Base-by-base conservation (phyloP, 176 grass and related monocot species). In the Tuctoria greenei region DNA sequence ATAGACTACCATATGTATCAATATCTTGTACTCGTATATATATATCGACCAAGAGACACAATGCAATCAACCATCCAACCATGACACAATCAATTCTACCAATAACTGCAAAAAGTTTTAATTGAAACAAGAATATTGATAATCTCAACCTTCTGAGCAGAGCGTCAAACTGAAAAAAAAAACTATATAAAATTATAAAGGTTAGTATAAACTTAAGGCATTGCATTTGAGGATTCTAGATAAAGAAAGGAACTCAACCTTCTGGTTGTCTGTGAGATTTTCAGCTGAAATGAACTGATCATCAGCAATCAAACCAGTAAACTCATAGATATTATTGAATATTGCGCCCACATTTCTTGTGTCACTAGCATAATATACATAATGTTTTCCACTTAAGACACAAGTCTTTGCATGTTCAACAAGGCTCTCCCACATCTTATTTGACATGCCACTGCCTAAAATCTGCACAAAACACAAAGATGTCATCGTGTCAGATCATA, bases 341-440 rank as follows among this genome's bases (percentile, higher is more conserved):
- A 96, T 90, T 40, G 93, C 93, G 44, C 93, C 84, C 26, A 82
- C 64, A 54, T 70, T 96, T 83, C 87, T 92, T 40, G 89, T 74
- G 50, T 92, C 81, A 78, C 67, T 81, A 36, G 87, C 73, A 69
- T 96, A 86, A 72, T 92, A 96, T 58, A 96, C 75, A 74, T 96
- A 96, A 50, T 90, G 79, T 71, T 96, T 96, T 27, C 89, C 93
- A 74, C 93, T 90, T 62, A 96, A 86, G 40, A 90, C 87, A 78
- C 93, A 96, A 20, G 93, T 96, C 65, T 96, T 96, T 55, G 93
- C 93, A 85, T 96, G 93, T 84, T 96, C 93, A 26, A 96, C 87
- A 70, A 96, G 93, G 73, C 79, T 90, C 56, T 96, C 93, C 93
- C 93, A 96, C 93, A 96, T 96, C 81, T 96, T 96, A 82, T 96